Base-by-base conservation (phyloP, 768 basidiomycete genomes). In the Amyloporia xantha region DNA sequence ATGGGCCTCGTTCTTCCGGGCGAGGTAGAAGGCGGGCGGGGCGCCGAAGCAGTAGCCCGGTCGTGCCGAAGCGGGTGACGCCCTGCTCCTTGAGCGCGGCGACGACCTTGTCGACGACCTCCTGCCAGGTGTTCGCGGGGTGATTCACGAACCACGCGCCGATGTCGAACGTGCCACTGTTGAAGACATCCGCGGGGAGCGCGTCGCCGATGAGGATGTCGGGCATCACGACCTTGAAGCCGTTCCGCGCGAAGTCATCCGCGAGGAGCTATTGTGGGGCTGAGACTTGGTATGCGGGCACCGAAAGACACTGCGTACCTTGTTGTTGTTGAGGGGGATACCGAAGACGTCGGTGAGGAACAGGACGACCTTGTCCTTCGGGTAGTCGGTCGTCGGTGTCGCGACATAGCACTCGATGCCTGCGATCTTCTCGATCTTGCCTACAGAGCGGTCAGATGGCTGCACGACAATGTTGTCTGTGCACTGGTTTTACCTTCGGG, bases 1-100 rank as follows among this genome's bases (percentile, higher is more conserved):
- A 15, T 71, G 56, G 54, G 70, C 63, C 26, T 60, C 37, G 45
- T 66, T 60, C 27, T 72, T 71, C 44, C 72, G 68, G 0, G 77
- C 72, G 37, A 78, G 66, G 50, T 76, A 67, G 59, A 72, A 69
- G 27, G 62, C 59, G 38, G 73, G 75, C n/a, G 71, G 70, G 3
- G 64, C 73, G 26, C 71, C 70, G 50, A 69, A 69, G 58, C 74
- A 75, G 59, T 69, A 74, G 1, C 73, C 72, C n/a, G 0, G 66
- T 68, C 6, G 70, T 69, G 0, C 61, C 72, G 48, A 76, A 66
- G 12, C 56, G 51, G 2, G 62, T 66, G 13, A 77, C 65, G 37
- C 73, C 70, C 40, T 68, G 39, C 24, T 49, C 65, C 51, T 65
- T 67, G 35, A 76, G 66, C 4, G 63, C 66, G 2, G 52, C 61